Percentiles rank a stretch among this genome's conserved stretches.
phyloP scores from a whole-genome alignment of 2,329 filamentous ascomycete genomes.

The Diaporthe caulivora region DNA sequence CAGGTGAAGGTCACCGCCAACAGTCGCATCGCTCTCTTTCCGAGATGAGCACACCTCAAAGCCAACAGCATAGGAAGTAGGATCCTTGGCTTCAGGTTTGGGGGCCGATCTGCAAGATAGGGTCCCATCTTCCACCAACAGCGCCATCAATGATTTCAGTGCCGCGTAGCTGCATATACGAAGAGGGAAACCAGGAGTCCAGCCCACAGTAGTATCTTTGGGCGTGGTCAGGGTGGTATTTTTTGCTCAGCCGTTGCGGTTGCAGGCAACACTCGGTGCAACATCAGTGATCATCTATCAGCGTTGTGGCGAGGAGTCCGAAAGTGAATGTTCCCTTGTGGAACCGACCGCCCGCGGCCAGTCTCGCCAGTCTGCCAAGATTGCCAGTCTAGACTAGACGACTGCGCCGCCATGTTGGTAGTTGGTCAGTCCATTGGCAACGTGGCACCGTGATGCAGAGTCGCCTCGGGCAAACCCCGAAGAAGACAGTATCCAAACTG shows the following conservation, averaged over 20 bases:
- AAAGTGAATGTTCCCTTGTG: too few relatives aligned
- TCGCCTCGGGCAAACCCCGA: too few relatives aligned
- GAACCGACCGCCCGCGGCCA: too few relatives aligned
- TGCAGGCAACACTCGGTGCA: not conserved
- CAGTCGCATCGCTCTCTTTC: not conserved
- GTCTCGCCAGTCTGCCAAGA: too few relatives aligned
- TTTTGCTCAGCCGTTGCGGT: not conserved
- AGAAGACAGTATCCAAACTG: not conserved
- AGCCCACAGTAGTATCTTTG: not conserved
- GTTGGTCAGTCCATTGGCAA: not conserved
- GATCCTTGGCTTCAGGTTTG: not conserved
- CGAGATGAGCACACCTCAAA: not conserved
- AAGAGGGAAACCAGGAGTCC: not conserved
- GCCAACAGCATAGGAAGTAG: not conserved
- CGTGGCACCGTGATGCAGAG: too few relatives aligned
- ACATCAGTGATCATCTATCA: not conserved
- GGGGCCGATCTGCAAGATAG: not conserved
- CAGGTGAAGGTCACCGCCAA: too few relatives aligned
- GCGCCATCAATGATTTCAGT: not conserved
- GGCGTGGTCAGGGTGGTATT: too few relatives aligned
- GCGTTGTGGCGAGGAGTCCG: too few relatives aligned
- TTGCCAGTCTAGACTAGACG: too few relatives aligned
- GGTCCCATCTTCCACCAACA: not conserved
- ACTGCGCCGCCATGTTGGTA: too few relatives aligned
- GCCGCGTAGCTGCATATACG: not conserved